Conservation (phyloP, 192 early-diverging fungal genomes). For the Coemansia pectinata region DNA sequence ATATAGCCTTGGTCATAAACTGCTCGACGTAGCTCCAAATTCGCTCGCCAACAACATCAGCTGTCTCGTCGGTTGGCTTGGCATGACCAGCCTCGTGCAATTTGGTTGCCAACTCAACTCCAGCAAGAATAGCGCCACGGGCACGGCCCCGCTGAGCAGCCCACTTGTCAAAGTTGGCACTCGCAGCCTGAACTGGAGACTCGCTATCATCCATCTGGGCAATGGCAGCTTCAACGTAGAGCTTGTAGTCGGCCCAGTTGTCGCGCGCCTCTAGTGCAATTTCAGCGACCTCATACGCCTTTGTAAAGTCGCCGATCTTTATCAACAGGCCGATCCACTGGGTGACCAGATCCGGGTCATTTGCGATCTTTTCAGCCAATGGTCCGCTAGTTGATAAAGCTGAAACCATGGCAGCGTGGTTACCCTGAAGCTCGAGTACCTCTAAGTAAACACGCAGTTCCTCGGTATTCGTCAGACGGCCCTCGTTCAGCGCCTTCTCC, state of each 20-base stretch:
- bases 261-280: constrained; percentile 48
- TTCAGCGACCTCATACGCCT: constrained; percentile 49
- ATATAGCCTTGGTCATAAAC: constrained; percentile 49
- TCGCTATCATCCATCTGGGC: not conserved
- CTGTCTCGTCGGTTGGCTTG: not conserved
- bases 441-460: constrained; percentile 77
- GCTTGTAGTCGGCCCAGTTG: constrained; percentile 52
- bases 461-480: constrained; percentile 68
- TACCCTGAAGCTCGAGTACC: constrained; percentile 70
- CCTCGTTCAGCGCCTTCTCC: constrained; percentile 70
- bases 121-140: constrained; percentile 36
- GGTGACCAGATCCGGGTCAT: constrained; percentile 73
- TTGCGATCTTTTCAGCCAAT: constrained; percentile 63
- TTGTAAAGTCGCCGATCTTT: constrained; percentile 52
- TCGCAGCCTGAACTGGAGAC: not conserved
- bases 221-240: constrained; percentile 33
- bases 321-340: constrained; percentile 59
- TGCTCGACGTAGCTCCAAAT: constrained; percentile 42
- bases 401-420: constrained; percentile 64
- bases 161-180: constrained; percentile 26
- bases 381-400: constrained; percentile 59
- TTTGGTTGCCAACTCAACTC: constrained; percentile 22
- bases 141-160: constrained; percentile 26
- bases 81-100: constrained; percentile 10
- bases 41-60: constrained; percentile 13